Conservation (phyloP, 164 flowering plant species). For the Nymphaea colorata region DNA sequence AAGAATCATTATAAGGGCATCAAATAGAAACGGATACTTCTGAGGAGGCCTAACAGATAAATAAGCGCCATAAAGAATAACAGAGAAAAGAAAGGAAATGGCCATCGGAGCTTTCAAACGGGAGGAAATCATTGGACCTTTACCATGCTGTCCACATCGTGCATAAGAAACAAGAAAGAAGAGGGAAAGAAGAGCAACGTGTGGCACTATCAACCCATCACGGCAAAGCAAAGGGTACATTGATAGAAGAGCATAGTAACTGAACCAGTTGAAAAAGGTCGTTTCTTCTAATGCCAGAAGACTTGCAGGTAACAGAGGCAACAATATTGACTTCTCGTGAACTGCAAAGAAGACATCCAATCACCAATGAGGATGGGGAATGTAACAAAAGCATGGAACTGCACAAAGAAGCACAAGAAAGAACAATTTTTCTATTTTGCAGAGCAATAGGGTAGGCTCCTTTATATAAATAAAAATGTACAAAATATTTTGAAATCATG, state of each 20-base stretch:
- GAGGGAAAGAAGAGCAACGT: constrained; percentile 40
- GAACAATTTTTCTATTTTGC: no score
- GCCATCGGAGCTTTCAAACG: constrained; percentile 10
- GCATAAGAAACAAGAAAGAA: constrained; percentile 36
- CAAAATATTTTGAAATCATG: no score
- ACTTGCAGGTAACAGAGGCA: constrained; percentile 88
- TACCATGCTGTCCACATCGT: constrained; percentile 22
- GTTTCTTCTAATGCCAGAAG: constrained; percentile 72
- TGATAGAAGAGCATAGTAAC: constrained; percentile 55
- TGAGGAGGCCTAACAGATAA: constrained; percentile 46
- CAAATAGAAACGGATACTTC: constrained; percentile 75
- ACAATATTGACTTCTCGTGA: constrained; percentile 86
- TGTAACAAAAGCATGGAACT: neutral
- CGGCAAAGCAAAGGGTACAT: constrained; percentile 86
- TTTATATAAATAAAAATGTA: no score
- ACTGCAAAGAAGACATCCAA: constrained; percentile 31
- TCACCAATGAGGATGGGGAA: neutral
- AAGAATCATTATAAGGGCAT: constrained; percentile 74
- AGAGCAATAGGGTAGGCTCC: no score
- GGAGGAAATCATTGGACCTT: constrained; percentile 3
- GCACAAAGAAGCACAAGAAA: no score
- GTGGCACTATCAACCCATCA: constrained; percentile 61
- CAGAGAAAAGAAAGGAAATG: constrained; percentile 25
- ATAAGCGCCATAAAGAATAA: constrained; percentile 55
- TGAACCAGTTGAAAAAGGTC: constrained; percentile 43